Conservation (phyloP, 106 monocot species). For the Dendrobium huoshanense region DNA sequence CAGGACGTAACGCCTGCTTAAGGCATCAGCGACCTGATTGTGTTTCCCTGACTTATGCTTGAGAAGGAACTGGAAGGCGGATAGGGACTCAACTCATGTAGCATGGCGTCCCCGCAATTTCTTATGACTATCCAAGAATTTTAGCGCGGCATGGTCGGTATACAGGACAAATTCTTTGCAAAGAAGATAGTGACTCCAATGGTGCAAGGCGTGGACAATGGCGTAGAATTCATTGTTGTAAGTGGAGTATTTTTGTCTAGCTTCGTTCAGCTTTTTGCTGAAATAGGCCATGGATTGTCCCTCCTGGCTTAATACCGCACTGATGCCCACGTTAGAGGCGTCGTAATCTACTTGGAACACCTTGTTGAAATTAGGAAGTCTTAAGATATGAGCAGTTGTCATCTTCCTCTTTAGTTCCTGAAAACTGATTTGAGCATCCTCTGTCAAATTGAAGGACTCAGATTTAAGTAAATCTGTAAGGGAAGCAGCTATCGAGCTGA, state of each 20-base stretch:
- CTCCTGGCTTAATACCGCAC: background rate
- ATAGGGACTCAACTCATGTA: background rate
- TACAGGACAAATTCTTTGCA: background rate
- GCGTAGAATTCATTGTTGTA: slow-evolving; percentile 5
- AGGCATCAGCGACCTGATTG: background rate
- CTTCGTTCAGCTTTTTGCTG: slow-evolving; percentile 5
- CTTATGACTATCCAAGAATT: background rate
- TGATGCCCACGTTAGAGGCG: background rate
- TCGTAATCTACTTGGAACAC: slow-evolving; percentile 7
- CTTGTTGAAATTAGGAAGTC: background rate
- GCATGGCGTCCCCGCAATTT: background rate
- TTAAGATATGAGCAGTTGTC: background rate
- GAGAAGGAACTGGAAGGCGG: background rate
- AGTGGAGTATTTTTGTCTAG: background rate
- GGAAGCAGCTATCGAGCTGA: background rate
- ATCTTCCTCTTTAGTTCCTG: background rate
- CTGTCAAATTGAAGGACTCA: background rate
- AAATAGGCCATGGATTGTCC: background rate
- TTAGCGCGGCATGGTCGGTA: background rate
- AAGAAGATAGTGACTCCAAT: background rate
- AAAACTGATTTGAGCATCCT: background rate
- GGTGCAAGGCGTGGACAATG: background rate
- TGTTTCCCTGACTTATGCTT: background rate
- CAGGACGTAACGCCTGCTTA: background rate
- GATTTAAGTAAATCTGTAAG: background rate